A percentile compares a stretch with the other conserved stretches of the same genome.
Evolutionary conservation across 345 rosid species (phyloP).

Genomic region (Rubroshorea leprosula): DNA sequence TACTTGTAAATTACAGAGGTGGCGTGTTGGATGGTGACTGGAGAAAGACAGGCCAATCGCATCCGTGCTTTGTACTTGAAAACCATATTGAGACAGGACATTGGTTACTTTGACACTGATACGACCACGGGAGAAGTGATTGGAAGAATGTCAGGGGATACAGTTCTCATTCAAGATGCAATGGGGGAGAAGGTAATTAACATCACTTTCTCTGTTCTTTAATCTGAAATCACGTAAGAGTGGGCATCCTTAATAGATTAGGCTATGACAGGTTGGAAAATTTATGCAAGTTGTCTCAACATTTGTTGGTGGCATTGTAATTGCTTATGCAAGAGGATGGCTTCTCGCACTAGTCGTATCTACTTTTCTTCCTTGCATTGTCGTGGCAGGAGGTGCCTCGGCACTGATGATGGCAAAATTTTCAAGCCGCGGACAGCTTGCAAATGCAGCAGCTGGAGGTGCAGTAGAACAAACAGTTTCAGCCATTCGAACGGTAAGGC

Average conservation of each 20-base stretch:
- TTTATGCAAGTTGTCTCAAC: conserved; percentile 54
- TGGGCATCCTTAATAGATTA: neutral
- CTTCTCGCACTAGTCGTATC: conserved; percentile 45
- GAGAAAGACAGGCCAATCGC: conserved; percentile 73
- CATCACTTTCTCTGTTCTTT: neutral
- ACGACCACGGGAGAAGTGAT: conserved; percentile 87
- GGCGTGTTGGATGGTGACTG: conserved; percentile 81
- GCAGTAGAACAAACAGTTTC: conserved; percentile 85
- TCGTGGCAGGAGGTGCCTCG: conserved; percentile 49
- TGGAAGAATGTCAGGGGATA: conserved; percentile 93
- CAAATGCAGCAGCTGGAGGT: conserved; percentile 82
- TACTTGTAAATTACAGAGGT: conserved; percentile 51
- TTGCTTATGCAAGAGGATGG: conserved; percentile 66
- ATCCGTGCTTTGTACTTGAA: conserved; percentile 74
- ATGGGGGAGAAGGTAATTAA: conserved; percentile 77
- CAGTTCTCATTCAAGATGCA: conserved; percentile 85
- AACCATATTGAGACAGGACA: conserved; percentile 80
- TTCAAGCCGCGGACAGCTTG: conserved; percentile 71
- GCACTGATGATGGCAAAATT: conserved; percentile 52
- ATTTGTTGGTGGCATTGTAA: conserved; percentile 57
- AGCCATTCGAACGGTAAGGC: conserved; percentile 78
- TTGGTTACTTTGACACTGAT: conserved; percentile 75
- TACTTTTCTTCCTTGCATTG: conserved; percentile 58
- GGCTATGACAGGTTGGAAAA: conserved; percentile 60
- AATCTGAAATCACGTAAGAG: neutral